phyloP scores from a whole-genome alignment of 768 basidiomycete genomes.

The Pisolithus orientalis region DNA sequence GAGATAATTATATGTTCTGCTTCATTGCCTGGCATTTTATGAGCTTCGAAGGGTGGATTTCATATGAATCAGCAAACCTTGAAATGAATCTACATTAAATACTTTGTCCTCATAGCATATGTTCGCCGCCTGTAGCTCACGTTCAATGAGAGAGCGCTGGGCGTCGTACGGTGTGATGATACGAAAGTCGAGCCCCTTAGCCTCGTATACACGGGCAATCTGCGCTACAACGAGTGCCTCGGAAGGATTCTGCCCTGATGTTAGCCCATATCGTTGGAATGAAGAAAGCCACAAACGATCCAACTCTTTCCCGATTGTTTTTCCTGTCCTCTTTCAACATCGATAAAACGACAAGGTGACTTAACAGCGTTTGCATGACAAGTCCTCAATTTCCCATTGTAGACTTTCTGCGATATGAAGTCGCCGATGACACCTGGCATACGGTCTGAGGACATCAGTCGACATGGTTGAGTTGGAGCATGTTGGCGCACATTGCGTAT shows the following conservation, averaged over 20 bases:
- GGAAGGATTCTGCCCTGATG: too few species aligned
- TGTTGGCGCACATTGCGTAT: slow-evolving; percentile 60
- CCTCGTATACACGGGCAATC: too few species aligned
- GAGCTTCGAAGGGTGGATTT: not conserved
- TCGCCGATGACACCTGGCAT: slow-evolving; percentile 73
- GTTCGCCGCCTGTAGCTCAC: slow-evolving; percentile 37
- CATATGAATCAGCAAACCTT: slow-evolving; percentile 43
- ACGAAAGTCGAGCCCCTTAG: slow-evolving; percentile 30
- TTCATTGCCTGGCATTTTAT: slow-evolving; percentile 46
- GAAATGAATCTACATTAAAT: slow-evolving; percentile 46
- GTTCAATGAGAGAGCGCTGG: slow-evolving; percentile 57
- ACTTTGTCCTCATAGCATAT: slow-evolving; percentile 59
- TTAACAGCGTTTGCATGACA: slow-evolving; percentile 37
- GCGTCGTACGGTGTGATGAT: slow-evolving; percentile 46
- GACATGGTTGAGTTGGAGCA: not conserved
- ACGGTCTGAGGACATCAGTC: slow-evolving; percentile 46
- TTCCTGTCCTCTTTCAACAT: slow-evolving; percentile 31
- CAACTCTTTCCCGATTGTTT: not conserved
- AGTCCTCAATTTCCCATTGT: slow-evolving; percentile 53
- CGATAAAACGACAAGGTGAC: slow-evolving; percentile 32
- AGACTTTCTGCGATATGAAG: slow-evolving; percentile 63
- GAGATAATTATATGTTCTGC: too few species aligned
- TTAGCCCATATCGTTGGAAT: not conserved
- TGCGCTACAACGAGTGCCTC: too few species aligned
- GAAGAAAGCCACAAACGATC: not conserved